Evolutionary conservation across 495 filamentous ascomycete genomes (phyloP), one percentile per base, ranked within the genome.

Genomic region (Penicillium coffeae): DNA sequence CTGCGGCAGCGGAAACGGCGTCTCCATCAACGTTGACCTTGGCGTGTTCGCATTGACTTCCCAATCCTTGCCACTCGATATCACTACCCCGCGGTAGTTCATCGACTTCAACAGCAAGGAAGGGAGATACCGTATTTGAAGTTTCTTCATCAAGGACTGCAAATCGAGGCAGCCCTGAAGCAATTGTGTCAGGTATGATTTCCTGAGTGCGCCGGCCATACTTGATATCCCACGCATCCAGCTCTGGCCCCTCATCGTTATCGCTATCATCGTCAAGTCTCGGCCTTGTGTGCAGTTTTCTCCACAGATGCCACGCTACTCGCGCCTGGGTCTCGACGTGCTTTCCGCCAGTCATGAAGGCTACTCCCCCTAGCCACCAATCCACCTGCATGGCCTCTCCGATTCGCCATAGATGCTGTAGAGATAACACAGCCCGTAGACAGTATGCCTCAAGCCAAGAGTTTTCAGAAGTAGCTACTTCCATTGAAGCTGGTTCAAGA

Each of bases 341-440:
- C 16, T 50, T 59, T 42, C 51, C 55, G 1, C 59, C 64, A 2
- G 72, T 62, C 25, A 95, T 71, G 59, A 85, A 96, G 2, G 84
- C 89, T 51, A 95, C 76, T 0, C 74, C 86, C 15, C 81, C 81
- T 0, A 76, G 70, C 84, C 86, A 90, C 79, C 83, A 88, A 21
- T 76, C 68, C 9, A 93, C 87, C 25, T 80, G 68, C 74, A 84
- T 85, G 9, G 81, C 83, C 21, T 69, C 65, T 1, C 87, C 91
- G 37, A 99, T 87, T 7, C 94, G 77, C 82, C 83, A 93, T 21
- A 96, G 75, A 69, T 99, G 92, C 67, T 99, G 93, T 18, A 96
- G 69, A 2, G 89, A 75, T 6, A 98, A 67, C 6, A 76, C 75
- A 18, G 78, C 72, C 40, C 85, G 78, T 39, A 68, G 42, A 41